Percentiles rank a stretch among this genome's conserved stretches.
These are phyloP conservation scores for Mycosarcoma maydis DNA, from an alignment of 1,284 basidiomycete species.

Conservation along the genomic window DNA sequence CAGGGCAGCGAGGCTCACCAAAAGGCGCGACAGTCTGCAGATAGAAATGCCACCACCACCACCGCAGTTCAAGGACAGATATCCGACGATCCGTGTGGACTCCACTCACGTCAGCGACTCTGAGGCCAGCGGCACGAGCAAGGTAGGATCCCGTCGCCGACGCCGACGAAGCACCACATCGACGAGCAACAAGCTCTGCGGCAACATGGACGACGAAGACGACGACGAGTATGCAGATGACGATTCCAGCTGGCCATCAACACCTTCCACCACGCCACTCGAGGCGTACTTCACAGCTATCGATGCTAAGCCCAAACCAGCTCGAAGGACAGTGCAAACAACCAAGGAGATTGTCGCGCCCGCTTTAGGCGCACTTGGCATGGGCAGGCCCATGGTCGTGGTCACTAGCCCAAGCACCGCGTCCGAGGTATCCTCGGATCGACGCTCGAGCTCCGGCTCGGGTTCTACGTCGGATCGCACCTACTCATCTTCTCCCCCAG, in stretches of 20 bases:
- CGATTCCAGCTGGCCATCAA: slow-evolving; percentile 49
- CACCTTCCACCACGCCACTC: slow-evolving; percentile 40
- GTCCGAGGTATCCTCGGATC: slow-evolving; percentile 38
- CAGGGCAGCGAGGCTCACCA: slow-evolving; percentile 2
- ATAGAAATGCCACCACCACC: slow-evolving; percentile 42
- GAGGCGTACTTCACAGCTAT: slow-evolving; percentile 36
- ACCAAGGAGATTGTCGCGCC: slow-evolving; percentile 34
- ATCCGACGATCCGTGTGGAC: slow-evolving; percentile 40
- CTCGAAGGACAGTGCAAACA: slow-evolving; percentile 20
- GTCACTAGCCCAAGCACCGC: slow-evolving; percentile 44
- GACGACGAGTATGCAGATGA: slow-evolving; percentile 30
- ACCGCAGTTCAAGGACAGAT: slow-evolving; percentile 30
- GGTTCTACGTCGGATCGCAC: slow-evolving; percentile 18
- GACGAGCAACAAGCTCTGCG: slow-evolving; percentile 13
- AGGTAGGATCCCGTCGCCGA: slow-evolving; percentile 3
- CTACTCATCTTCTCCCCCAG: slow-evolving; percentile 18
- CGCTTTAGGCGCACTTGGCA: slow-evolving; percentile 12
- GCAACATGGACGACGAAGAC: slow-evolving; percentile 22
- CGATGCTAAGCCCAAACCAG: not conserved
- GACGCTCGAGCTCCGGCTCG: slow-evolving; percentile 34
- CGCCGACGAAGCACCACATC: slow-evolving; percentile 29
- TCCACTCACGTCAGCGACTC: slow-evolving; percentile 36
- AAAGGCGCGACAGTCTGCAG: slow-evolving; percentile 30
- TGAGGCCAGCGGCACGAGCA: slow-evolving; percentile 17
- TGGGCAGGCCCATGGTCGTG: slow-evolving; percentile 44